Evolutionary conservation across 2,329 filamentous ascomycete genomes (phyloP).

Genomic region (Amauroascus verrucosus): DNA sequence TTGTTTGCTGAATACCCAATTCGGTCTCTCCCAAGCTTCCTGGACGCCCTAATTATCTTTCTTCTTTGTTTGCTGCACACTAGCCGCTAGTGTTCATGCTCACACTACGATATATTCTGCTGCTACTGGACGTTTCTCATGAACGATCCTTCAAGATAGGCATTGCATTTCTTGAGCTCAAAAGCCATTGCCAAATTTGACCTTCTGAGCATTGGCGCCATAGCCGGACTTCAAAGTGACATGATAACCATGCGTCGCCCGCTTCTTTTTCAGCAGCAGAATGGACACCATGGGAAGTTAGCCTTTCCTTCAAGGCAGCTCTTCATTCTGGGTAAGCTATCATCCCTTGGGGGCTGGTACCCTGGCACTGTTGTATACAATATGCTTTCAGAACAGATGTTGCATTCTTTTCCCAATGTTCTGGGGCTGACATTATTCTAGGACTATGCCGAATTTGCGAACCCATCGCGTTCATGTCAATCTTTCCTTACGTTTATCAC

Average conservation of each 20-base stretch:
- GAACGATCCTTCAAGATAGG: neutral
- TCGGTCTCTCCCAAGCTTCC: neutral
- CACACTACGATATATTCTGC: neutral
- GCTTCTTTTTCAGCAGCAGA: slow-evolving; percentile 1
- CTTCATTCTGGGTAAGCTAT: slow-evolving; percentile 43
- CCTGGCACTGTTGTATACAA: neutral
- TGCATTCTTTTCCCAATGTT: slow-evolving; percentile 12
- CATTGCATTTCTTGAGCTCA: neutral
- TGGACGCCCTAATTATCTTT: neutral
- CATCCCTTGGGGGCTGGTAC: neutral
- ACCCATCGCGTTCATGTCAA: slow-evolving; percentile 98
- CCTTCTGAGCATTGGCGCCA: neutral
- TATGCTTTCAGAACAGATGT: neutral
- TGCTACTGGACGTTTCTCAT: neutral
- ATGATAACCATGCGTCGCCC: slow-evolving; percentile 3
- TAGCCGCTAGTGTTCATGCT: neutral
- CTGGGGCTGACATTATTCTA: slow-evolving; percentile 29
- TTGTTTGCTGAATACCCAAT: neutral
- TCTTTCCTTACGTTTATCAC: slow-evolving; percentile 96
- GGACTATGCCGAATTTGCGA: slow-evolving; percentile 93
- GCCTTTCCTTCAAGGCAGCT: slow-evolving; percentile 51
- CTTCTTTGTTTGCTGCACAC: neutral
- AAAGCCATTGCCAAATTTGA: neutral
- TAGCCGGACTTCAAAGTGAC: too few species aligned
- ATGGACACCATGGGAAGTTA: slow-evolving; percentile 25